Evolutionary conservation across 2,329 filamentous ascomycete genomes (phyloP).

Genomic region (Cladosporium austrohemisphaericum): DNA sequence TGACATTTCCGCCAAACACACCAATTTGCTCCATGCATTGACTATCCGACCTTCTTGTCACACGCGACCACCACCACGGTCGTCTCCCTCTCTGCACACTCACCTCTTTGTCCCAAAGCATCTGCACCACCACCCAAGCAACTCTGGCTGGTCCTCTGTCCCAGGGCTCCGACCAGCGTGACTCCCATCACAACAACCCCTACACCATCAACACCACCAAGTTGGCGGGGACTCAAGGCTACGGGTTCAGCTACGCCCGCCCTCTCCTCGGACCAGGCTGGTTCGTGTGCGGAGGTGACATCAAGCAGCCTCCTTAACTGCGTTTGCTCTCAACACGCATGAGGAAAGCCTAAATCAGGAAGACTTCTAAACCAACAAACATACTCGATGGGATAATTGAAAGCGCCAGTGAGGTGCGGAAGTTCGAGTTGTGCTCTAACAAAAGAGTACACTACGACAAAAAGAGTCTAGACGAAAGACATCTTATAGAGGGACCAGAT

Average conservation of each 20-base stretch:
- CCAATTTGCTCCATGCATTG: constrained; percentile 3
- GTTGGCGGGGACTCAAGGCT: constrained; percentile 81
- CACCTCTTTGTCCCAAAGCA: constrained; percentile 21
- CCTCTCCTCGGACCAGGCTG: constrained; percentile 91
- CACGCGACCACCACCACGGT: neutral
- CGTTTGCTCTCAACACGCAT: constrained; percentile 22
- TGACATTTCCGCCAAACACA: neutral
- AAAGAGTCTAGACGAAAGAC: constrained; percentile 1
- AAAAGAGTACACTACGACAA: neutral
- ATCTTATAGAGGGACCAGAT: neutral
- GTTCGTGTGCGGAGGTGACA: constrained; percentile 92
- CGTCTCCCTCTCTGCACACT: constrained; percentile 2
- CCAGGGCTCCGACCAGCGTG: constrained; percentile 18
- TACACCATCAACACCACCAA: constrained; percentile 63
- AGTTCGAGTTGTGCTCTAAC: constrained; percentile 4
- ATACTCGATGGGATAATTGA: constrained; percentile 15
- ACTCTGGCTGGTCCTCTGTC: constrained; percentile 33
- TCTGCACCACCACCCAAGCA: constrained; percentile 13
- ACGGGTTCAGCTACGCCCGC: constrained; percentile 70
- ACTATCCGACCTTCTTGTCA: constrained; percentile 11
- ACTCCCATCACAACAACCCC: constrained; percentile 2
- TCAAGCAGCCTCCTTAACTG: constrained; percentile 94
- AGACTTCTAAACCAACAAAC: neutral
- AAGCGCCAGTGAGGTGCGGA: constrained; percentile 16
- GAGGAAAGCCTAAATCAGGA: neutral